Percentiles rank a stretch among this genome's conserved stretches.
These are phyloP conservation scores for Solanum ossicruentum DNA, from an alignment of 257 asterid genomes.

Conservation along the genomic window DNA sequence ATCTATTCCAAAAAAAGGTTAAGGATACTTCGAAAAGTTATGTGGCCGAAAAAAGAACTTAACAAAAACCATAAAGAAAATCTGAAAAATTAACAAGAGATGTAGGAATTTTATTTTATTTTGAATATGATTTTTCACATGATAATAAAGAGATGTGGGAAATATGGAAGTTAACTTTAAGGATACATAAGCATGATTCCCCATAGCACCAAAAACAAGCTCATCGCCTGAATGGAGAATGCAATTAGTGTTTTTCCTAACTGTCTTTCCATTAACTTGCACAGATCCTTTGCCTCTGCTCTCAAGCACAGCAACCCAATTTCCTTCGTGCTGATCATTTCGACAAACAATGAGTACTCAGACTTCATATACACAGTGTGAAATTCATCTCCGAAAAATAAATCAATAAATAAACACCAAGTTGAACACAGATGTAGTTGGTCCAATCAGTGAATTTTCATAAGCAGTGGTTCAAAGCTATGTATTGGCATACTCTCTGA, in stretches of 20 bases:
- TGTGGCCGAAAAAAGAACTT: not conserved
- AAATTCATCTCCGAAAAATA: conserved; percentile 8
- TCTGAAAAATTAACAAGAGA: not conserved
- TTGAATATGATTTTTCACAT: not conserved
- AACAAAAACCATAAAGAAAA: not conserved
- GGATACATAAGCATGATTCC: conserved; percentile 86
- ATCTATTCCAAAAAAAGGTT: conserved; percentile 32
- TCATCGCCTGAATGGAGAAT: conserved; percentile 85
- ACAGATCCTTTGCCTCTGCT: conserved; percentile 67
- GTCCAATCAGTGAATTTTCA: not conserved
- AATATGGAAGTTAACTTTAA: not conserved
- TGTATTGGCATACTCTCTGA: not conserved
- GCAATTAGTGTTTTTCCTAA: conserved; percentile 38
- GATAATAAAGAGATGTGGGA: not conserved
- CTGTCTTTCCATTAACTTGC: conserved; percentile 64
- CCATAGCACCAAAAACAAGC: conserved; percentile 58
- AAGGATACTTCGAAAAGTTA: conserved; percentile 25
- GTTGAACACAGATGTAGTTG: not conserved
- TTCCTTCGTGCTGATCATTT: conserved; percentile 51
- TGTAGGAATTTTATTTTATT: not conserved
- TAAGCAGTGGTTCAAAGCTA: not conserved
- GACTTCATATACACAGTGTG: conserved; percentile 6
- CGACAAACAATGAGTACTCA: conserved; percentile 12
- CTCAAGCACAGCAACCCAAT: conserved; percentile 62
- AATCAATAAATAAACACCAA: not conserved